These are phyloP conservation scores for Inosperma sp. DNA, from an alignment of 768 basidiomycete species.

Conservation along the genomic window DNA sequence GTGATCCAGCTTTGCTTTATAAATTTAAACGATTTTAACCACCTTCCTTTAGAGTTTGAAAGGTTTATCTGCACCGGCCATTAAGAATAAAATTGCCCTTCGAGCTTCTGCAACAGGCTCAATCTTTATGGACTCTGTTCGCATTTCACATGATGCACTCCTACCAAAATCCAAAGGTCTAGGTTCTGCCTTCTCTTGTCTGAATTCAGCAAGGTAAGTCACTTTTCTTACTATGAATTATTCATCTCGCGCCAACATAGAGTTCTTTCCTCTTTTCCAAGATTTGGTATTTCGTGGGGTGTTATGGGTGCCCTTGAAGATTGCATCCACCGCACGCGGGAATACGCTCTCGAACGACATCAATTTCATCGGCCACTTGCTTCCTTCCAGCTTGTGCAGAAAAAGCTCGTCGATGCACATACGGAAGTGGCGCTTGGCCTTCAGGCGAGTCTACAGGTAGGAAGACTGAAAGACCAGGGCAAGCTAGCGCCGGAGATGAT, in stretches of 20 bases:
- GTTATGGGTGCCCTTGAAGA: conserved; percentile 95
- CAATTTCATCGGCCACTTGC: conserved; percentile 90
- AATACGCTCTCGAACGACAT: conserved; percentile 82
- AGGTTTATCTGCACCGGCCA: conserved; percentile 84
- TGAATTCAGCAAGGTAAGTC: conserved; percentile 76
- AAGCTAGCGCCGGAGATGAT: conserved; percentile 85
- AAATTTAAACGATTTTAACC: no score
- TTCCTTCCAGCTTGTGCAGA: conserved; percentile 96
- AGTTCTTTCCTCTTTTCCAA: conserved; percentile 19
- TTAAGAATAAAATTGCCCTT: conserved; percentile 90
- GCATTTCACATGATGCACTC: conserved; percentile 66
- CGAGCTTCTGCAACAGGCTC: conserved; percentile 81
- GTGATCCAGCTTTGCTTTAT: conserved; percentile 82
- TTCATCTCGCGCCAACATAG: no score
- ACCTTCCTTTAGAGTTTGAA: no score
- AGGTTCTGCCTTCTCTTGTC: conserved; percentile 82
- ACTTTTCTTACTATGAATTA: not conserved
- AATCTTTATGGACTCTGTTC: conserved; percentile 88
- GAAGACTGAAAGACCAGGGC: conserved; percentile 79
- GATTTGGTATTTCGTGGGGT: conserved; percentile 91
- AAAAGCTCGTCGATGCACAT: conserved; percentile 93
- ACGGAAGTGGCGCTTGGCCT: conserved; percentile 80
- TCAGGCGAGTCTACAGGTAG: conserved; percentile 72
- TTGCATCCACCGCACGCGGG: conserved; percentile 70
- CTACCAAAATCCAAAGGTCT: conserved; percentile 77